Conservation (phyloP, 225 moss, liverwort and hornwort species). For the Ulota crispa region DNA sequence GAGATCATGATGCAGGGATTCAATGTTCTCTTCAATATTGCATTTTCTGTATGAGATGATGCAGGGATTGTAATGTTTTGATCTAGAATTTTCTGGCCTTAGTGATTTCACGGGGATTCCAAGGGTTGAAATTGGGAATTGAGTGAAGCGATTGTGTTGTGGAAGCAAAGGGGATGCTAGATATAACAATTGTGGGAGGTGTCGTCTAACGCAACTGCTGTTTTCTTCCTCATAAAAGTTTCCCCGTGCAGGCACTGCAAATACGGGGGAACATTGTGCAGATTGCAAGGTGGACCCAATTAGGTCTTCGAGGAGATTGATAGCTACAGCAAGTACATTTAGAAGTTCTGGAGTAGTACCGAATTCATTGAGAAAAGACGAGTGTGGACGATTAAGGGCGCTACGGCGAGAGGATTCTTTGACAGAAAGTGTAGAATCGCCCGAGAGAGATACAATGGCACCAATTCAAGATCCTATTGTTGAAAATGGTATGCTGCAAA, state of each 20-base stretch:
- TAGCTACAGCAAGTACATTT: not conserved
- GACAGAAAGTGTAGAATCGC: slow-evolving; percentile 30
- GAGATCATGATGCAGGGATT: not conserved
- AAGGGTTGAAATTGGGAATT: not conserved
- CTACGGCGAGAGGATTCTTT: slow-evolving; percentile 37
- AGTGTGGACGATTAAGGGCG: slow-evolving; percentile 13
- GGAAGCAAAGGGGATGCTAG: not conserved
- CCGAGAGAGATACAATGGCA: slow-evolving; percentile 26
- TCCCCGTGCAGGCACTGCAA: slow-evolving; percentile 45
- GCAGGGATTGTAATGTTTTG: not conserved
- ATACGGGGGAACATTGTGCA: slow-evolving; percentile 36
- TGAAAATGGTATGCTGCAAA: slow-evolving; percentile 32
- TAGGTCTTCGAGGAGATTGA: slow-evolving; percentile 23
- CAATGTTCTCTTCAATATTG: not conserved
- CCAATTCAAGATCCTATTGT: slow-evolving; percentile 24
- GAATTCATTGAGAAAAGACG: not conserved
- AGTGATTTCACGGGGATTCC: not conserved
- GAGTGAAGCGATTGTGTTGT: not conserved
- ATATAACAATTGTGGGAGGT: slow-evolving; percentile 28
- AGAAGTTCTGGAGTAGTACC: not conserved
- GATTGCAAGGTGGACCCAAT: slow-evolving; percentile 21
- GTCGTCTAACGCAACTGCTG: slow-evolving; percentile 41
- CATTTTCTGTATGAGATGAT: not conserved
- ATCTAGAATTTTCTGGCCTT: not conserved
- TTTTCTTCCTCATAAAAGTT: slow-evolving; percentile 49